phyloP scores from a whole-genome alignment of 768 basidiomycete species.

The Leucocoprinus leucothites region DNA sequence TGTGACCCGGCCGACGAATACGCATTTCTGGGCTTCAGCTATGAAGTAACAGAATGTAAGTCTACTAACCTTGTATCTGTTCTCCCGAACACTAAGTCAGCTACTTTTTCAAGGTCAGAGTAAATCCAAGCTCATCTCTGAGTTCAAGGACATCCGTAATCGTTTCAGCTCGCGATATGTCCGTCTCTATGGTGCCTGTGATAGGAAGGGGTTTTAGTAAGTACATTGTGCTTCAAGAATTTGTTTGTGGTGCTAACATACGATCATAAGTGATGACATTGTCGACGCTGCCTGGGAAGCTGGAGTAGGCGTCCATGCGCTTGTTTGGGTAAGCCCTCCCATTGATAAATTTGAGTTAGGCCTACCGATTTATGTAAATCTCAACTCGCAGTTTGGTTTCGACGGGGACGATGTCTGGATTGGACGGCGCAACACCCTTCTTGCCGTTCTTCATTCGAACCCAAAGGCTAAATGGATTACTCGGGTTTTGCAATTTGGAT shows the following conservation, averaged over 20 bases:
- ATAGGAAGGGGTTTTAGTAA: slow-evolving; percentile 33
- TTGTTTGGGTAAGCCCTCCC: slow-evolving; percentile 47
- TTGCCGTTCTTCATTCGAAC: slow-evolving; percentile 42
- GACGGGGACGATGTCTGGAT: slow-evolving; percentile 39
- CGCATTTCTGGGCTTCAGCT: slow-evolving; percentile 65
- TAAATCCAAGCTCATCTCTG: slow-evolving; percentile 33
- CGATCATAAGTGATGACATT: slow-evolving; percentile 35
- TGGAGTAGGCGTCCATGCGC: slow-evolving; percentile 53
- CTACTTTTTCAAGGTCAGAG: slow-evolving; percentile 41
- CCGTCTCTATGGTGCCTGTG: slow-evolving; percentile 37
- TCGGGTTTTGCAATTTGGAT: slow-evolving; percentile 55
- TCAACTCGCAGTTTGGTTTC: slow-evolving; percentile 30
- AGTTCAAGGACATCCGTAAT: slow-evolving; percentile 52
- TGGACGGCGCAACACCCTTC: slow-evolving; percentile 39
- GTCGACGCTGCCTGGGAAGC: slow-evolving; percentile 54
- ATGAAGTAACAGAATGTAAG: slow-evolving; percentile 57
- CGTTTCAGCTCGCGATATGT: slow-evolving; percentile 55
- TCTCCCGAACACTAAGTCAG: background rate
- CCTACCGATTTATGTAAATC: background rate
- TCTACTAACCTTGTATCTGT: background rate
- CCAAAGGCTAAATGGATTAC: slow-evolving; percentile 52
- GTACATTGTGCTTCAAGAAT: background rate
- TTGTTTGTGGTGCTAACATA: background rate
- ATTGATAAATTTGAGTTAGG: background rate
- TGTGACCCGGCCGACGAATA: slow-evolving; percentile 53